Conservation (phyloP, 352 stramenopile species). For the Phytophthora rubi region DNA sequence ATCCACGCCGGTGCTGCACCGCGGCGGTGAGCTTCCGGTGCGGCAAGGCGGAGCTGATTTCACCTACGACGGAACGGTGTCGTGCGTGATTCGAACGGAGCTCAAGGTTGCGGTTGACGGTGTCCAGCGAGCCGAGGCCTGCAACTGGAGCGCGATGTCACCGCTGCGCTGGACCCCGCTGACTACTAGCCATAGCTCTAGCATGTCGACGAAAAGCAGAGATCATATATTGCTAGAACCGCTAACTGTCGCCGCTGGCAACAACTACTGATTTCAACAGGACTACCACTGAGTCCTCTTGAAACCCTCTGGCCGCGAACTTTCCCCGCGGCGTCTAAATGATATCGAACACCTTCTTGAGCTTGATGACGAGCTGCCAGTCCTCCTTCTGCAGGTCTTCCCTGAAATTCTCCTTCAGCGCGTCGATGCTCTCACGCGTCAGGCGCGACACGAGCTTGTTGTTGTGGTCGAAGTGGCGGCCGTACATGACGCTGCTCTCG, state of each 20-base stretch:
- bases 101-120: background rate
- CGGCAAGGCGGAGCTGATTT: constrained; percentile 20
- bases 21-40: constrained; percentile 11
- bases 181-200: constrained; percentile 23
- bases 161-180: constrained; percentile 7
- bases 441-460: constrained; percentile 88
- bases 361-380: constrained; percentile 98
- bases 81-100: constrained; percentile 13
- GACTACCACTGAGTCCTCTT: constrained; percentile 8
- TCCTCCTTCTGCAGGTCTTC: constrained; percentile 98
- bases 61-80: constrained; percentile 14
- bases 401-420: constrained; percentile 98
- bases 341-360: constrained; percentile 99
- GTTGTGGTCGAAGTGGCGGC: constrained; percentile 97
- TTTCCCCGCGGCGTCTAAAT: constrained; percentile 77
- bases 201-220: constrained; percentile 31
- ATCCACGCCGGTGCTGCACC: constrained; percentile 3
- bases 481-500: constrained; percentile 96
- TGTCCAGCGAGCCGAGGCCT: constrained; percentile 7
- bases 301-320: constrained; percentile 21
- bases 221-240: constrained; percentile 34
- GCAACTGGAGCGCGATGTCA: constrained; percentile 9
- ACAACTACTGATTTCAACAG: constrained; percentile 26
- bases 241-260: constrained; percentile 20
- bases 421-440: constrained; percentile 96